phyloP scores from a whole-genome alignment of 2,329 filamentous ascomycete genomes.

The Fusarium graminum region DNA sequence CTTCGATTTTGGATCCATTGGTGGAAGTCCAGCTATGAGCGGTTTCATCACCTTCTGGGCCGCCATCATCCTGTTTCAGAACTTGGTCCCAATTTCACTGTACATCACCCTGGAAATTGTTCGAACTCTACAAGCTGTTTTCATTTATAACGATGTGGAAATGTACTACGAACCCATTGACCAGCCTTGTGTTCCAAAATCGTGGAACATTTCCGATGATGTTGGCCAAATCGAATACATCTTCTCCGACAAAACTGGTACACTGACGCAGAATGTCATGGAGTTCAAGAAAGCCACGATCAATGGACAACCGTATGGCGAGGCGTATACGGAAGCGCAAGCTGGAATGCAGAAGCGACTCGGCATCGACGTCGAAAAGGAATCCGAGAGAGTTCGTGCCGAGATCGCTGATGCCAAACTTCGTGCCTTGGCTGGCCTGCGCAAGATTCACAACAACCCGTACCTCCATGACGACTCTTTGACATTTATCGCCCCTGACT shows the following conservation, averaged over 20 bases:
- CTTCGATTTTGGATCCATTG: conserved; percentile 90
- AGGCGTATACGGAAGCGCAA: conserved; percentile 97
- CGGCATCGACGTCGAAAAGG: conserved; percentile 87
- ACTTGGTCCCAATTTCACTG: conserved; percentile 97
- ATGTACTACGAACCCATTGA: conserved; percentile 98
- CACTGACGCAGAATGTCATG: conserved; percentile 97
- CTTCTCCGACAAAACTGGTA: conserved; percentile 98
- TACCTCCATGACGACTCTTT: conserved; percentile 91
- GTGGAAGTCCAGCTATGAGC: conserved; percentile 78
- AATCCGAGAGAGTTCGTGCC: conserved; percentile 76
- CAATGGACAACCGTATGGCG: conserved; percentile 95
- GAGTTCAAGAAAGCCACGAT: conserved; percentile 99
- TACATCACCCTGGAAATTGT: conserved; percentile 98
- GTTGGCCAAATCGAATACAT: conserved; percentile 99
- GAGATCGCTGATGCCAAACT: conserved; percentile 85
- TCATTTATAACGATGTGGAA: conserved; percentile 94
- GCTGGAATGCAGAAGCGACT: conserved; percentile 94
- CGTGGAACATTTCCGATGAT: conserved; percentile 99
- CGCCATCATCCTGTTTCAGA: conserved; percentile 94
- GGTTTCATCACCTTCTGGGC: conserved; percentile 99
- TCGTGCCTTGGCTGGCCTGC: conserved; percentile 78
- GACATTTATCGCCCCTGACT: conserved; percentile 93
- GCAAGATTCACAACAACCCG: conserved; percentile 86
- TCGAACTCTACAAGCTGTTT: conserved; percentile 90
- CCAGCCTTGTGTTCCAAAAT: conserved; percentile 95